Percentiles rank a stretch among this genome's conserved stretches.
Evolutionary conservation across 495 filamentous ascomycete species (phyloP).

Genomic region (Aspergillus nanangensis): DNA sequence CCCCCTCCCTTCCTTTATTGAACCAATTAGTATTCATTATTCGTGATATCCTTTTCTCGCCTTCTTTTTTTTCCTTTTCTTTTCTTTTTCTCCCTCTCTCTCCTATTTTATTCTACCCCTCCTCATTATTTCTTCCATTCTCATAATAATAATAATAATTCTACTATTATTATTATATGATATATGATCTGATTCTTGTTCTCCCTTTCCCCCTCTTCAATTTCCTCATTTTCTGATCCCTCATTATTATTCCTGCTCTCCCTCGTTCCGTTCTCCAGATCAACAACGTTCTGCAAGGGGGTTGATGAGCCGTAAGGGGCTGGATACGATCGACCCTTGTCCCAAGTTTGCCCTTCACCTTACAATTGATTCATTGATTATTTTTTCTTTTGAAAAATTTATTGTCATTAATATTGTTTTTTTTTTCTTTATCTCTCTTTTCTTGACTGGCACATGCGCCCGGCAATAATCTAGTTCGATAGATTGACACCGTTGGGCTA

Average conservation of each 20-base stretch:
- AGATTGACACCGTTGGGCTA: conserved; percentile 18
- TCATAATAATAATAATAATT: too few species aligned
- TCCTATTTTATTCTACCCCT: too few species aligned
- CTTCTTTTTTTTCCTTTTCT: conserved; percentile 7
- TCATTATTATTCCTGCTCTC: conserved; percentile 9
- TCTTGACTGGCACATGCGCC: conserved; percentile 12
- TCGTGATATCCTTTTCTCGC: conserved; percentile 6
- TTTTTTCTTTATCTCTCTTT: background rate
- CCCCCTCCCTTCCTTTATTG: conserved; percentile 5
- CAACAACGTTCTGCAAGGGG: conserved; percentile 16
- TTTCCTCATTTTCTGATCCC: conserved; percentile 2
- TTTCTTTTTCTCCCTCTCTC: background rate
- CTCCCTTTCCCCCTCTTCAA: too few species aligned
- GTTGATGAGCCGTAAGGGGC: conserved; percentile 6
- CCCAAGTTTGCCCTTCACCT: background rate
- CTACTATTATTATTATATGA: too few species aligned
- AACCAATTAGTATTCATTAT: conserved; percentile 1
- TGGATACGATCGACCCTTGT: conserved; percentile 3
- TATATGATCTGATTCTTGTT: too few species aligned
- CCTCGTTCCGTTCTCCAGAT: conserved; percentile 11
- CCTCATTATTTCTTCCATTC: too few species aligned
- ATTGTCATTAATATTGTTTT: background rate
- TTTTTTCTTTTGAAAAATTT: background rate
- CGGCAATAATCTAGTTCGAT: conserved; percentile 14
- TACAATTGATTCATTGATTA: background rate